Conservation (phyloP, 2,329 filamentous ascomycete species). For the Aspergillus fischeri region DNA sequence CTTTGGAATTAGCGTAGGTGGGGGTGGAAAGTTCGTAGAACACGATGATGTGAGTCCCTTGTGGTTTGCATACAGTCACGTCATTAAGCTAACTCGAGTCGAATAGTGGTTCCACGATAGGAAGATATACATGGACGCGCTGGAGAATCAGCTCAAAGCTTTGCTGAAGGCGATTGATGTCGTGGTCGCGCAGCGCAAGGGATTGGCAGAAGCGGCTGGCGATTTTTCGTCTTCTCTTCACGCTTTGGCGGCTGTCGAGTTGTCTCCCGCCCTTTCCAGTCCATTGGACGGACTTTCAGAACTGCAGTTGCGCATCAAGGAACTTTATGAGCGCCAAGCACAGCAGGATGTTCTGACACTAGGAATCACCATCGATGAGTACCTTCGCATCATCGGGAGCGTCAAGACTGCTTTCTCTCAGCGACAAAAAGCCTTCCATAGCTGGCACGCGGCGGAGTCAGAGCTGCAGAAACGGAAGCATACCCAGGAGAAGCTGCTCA, state of each 20-base stretch:
- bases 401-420: slow-evolving; percentile 91
- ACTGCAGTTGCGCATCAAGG: slow-evolving; percentile 86
- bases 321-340: slow-evolving; percentile 93
- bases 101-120: slow-evolving; percentile 93
- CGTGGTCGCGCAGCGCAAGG: slow-evolving; percentile 87
- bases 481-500: slow-evolving; percentile 87
- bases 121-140: slow-evolving; percentile 86
- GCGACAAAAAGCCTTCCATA: slow-evolving; percentile 91
- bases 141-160: slow-evolving; percentile 86
- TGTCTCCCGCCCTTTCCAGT: slow-evolving; percentile 81
- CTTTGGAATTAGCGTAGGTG: slow-evolving; percentile 72
- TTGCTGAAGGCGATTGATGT: slow-evolving; percentile 90
- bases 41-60: slow-evolving; percentile 76
- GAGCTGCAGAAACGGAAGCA: slow-evolving; percentile 86
- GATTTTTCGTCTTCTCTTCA: slow-evolving; percentile 95
- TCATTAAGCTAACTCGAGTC: slow-evolving; percentile 17
- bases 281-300: slow-evolving; percentile 90
- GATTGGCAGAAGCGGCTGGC: slow-evolving; percentile 84
- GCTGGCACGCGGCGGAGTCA: slow-evolving; percentile 86
- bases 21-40: slow-evolving; percentile 84
- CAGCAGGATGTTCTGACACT: slow-evolving; percentile 95
- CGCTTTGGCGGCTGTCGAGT: slow-evolving; percentile 83
- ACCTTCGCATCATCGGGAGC: slow-evolving; percentile 90
- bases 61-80: background rate
- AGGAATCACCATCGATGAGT: slow-evolving; percentile 96